A percentile compares a stretch with the other conserved stretches of the same genome.
Evolutionary conservation across 1,284 basidiomycete genomes (phyloP).

Genomic region (Microbotryum silenes-acaulis): DNA sequence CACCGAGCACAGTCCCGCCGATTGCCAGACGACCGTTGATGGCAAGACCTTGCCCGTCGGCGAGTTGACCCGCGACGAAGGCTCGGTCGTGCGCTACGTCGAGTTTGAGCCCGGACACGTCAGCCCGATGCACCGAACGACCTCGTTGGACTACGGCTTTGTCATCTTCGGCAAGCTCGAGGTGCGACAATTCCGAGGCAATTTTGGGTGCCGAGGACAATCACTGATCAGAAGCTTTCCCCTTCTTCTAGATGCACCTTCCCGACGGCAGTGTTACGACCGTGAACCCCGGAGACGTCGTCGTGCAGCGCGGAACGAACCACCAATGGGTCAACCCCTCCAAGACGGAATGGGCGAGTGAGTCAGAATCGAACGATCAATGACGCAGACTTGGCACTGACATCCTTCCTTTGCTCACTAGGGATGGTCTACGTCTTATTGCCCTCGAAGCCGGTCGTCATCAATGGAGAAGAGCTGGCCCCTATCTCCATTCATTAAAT

Average conservation of each 20-base stretch:
- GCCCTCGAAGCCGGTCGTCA: conserved; percentile 11
- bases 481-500: conserved; percentile 7
- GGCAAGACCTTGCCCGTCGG: neutral
- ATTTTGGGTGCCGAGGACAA: neutral
- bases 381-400: neutral
- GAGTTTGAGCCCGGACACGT: conserved; percentile 12
- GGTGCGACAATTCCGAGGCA: neutral
- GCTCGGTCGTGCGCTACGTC: conserved; percentile 16
- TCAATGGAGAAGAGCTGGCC: conserved; percentile 7
- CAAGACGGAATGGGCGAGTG: conserved; percentile 16
- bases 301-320: conserved; percentile 15
- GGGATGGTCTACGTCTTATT: conserved; percentile 18
- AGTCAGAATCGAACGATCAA: neutral
- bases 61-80: conserved; percentile 4
- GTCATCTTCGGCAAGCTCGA: conserved; percentile 16
- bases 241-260: conserved; percentile 1
- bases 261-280: conserved; percentile 6
- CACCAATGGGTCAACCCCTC: conserved; percentile 11
- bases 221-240: too few relatives aligned
- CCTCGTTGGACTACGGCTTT: conserved; percentile 18
- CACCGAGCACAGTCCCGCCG: conserved; percentile 5
- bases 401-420: neutral
- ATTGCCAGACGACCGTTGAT: conserved; percentile 8
- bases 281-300: conserved; percentile 8
- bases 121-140: conserved; percentile 14